These are phyloP conservation scores for Canna indica DNA, from an alignment of 176 grass and related monocot genomes.

Conservation along the genomic window DNA sequence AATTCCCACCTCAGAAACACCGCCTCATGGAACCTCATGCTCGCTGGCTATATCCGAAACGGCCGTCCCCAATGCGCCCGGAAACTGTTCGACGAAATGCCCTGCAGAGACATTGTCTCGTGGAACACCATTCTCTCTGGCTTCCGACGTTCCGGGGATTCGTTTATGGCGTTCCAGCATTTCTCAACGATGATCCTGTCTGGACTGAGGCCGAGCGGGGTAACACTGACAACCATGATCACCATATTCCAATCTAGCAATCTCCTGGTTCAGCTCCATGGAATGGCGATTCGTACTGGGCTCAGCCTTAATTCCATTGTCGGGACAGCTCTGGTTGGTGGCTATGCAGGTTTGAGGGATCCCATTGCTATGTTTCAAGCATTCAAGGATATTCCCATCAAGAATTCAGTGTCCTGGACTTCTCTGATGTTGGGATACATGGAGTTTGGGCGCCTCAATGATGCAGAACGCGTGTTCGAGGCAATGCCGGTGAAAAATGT, in stretches of 20 bases:
- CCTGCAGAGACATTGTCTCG: background rate
- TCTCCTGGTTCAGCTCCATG: background rate
- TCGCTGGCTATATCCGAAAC: background rate
- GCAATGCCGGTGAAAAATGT: constrained; percentile 2
- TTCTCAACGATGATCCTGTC: background rate
- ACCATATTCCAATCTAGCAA: background rate
- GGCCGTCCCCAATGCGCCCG: background rate
- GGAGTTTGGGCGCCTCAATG: background rate
- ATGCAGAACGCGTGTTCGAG: background rate
- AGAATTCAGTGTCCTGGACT: constrained; percentile 16
- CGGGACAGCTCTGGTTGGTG: background rate
- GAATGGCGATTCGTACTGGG: background rate
- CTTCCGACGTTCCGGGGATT: background rate
- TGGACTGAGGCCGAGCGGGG: background rate
- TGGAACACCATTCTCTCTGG: constrained; percentile 12
- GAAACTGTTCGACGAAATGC: constrained; percentile 9
- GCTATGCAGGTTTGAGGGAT: background rate
- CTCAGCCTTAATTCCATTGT: background rate
- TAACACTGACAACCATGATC: background rate
- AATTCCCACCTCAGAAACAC: background rate
- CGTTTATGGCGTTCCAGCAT: background rate
- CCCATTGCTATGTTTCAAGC: background rate
- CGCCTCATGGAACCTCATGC: constrained; percentile 2
- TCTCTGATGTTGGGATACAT: constrained; percentile 7
- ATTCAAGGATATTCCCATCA: constrained; percentile 11